These are phyloP conservation scores for Cercis canadensis DNA, from an alignment of 306 rosid species.

Conservation along the genomic window DNA sequence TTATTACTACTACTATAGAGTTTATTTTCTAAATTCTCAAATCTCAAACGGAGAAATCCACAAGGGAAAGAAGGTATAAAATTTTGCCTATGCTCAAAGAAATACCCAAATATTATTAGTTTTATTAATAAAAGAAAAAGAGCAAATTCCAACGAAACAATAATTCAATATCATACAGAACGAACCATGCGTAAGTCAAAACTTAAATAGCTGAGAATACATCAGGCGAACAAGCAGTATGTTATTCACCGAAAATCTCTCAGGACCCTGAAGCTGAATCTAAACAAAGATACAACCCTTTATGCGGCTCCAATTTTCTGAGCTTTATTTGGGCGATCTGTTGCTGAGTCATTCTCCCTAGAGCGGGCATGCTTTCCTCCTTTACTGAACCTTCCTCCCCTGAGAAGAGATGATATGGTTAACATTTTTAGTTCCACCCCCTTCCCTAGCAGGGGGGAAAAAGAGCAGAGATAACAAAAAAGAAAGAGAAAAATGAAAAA, in stretches of 20 bases:
- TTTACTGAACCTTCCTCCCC: constrained; percentile 80
- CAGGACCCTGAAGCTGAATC: neutral
- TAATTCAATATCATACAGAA: neutral
- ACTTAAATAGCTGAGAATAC: constrained; percentile 8
- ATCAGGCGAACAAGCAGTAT: constrained; percentile 6
- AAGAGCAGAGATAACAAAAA: neutral
- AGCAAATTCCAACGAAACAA: neutral
- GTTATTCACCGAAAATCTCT: constrained; percentile 7
- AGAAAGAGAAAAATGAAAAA: neutral
- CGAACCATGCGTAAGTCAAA: neutral
- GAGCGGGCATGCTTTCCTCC: constrained; percentile 72
- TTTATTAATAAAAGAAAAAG: neutral
- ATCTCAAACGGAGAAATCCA: too few species aligned
- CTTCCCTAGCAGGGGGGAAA: too few species aligned
- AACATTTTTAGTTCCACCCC: neutral
- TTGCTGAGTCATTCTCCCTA: constrained; percentile 52
- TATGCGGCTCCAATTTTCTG: constrained; percentile 55
- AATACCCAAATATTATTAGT: neutral
- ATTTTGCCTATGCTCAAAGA: too few species aligned
- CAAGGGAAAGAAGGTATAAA: too few species aligned
- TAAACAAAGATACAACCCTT: neutral
- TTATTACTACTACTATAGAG: too few species aligned
- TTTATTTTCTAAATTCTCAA: too few species aligned
- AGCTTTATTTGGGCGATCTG: constrained; percentile 65
- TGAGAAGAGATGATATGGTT: constrained; percentile 24